Conservation (phyloP, 371 early-diverging fungal species). For the Mucor ambiguus region DNA sequence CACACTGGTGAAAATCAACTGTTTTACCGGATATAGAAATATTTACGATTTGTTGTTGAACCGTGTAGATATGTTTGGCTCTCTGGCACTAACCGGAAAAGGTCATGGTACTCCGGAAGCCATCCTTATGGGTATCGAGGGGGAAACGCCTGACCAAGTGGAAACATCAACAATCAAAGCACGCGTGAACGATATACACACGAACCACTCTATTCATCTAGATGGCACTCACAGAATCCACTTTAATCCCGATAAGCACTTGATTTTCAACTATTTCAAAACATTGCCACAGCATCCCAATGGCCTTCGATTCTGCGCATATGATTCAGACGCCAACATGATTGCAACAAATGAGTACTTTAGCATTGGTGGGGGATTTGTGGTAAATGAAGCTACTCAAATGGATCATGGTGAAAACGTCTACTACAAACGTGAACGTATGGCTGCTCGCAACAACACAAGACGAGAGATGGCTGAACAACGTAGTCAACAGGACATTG, state of each 20-base stretch:
- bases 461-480: constrained; percentile 23
- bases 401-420: constrained; percentile 85
- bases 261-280: constrained; percentile 86
- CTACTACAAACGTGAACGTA: constrained; percentile 66
- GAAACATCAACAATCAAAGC: constrained; percentile 79
- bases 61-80: constrained; percentile 83
- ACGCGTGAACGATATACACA: constrained; percentile 73
- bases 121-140: constrained; percentile 88
- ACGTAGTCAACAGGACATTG: constrained; percentile 66
- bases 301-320: constrained; percentile 92
- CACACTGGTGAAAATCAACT: constrained; percentile 16
- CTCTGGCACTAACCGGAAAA: constrained; percentile 90
- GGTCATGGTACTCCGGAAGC: constrained; percentile 96
- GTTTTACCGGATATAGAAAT: constrained; percentile 1
- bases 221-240: constrained; percentile 76
- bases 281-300: constrained; percentile 93
- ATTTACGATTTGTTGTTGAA: constrained; percentile 2
- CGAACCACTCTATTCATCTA: constrained; percentile 67
- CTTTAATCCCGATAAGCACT: constrained; percentile 81
- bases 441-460: background rate
- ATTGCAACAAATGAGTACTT: constrained; percentile 94
- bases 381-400: constrained; percentile 88
- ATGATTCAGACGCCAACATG: constrained; percentile 76
- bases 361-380: constrained; percentile 95
- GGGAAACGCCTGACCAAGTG: constrained; percentile 88